Percentiles rank a stretch among this genome's conserved stretches.
Evolutionary conservation across 2,329 filamentous ascomycete species (phyloP).

Genomic region (Fusarium lateritium): DNA sequence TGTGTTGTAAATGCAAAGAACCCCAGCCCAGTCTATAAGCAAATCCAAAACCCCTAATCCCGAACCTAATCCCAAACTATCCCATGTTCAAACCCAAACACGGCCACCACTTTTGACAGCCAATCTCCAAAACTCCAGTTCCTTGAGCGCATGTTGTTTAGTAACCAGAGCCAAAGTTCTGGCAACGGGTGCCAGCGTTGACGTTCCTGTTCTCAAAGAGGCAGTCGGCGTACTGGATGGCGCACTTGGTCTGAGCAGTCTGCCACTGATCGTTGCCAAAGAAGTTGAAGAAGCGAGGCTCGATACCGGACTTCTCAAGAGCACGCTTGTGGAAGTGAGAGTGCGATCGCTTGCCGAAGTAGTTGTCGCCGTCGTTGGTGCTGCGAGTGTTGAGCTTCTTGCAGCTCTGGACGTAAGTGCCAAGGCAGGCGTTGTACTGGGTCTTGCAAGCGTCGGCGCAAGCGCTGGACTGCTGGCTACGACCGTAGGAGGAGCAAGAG

Average conservation of each 20-base stretch:
- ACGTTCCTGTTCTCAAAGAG: conserved; percentile 59
- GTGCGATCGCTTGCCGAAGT: conserved; percentile 40
- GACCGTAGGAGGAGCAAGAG: conserved; percentile 62
- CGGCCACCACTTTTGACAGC: conserved; percentile 10
- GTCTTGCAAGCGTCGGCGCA: conserved; percentile 68
- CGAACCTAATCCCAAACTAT: neutral
- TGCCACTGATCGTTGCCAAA: conserved; percentile 52
- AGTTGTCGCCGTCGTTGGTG: conserved; percentile 23
- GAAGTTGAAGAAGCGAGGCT: conserved; percentile 47
- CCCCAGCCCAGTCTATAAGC: conserved; percentile 14
- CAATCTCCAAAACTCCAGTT: conserved; percentile 7
- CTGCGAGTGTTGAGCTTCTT: conserved; percentile 51
- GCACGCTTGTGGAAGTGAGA: conserved; percentile 47
- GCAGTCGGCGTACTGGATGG: conserved; percentile 66
- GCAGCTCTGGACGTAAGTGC: conserved; percentile 66
- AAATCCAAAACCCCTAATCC: conserved; percentile 12
- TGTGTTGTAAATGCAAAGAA: conserved; percentile 29
- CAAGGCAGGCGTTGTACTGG: conserved; percentile 65
- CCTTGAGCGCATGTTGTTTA: conserved; percentile 9
- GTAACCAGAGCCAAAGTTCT: conserved; percentile 52
- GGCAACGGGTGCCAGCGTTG: conserved; percentile 58
- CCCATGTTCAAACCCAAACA: neutral
- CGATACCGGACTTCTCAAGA: conserved; percentile 44
- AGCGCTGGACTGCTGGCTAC: conserved; percentile 55
- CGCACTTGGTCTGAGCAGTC: conserved; percentile 60